Evolutionary conservation across 192 early-diverging fungal genomes (phyloP), one percentile per base, ranked within the genome.

Genomic region (Backusella parvicylindrica): DNA sequence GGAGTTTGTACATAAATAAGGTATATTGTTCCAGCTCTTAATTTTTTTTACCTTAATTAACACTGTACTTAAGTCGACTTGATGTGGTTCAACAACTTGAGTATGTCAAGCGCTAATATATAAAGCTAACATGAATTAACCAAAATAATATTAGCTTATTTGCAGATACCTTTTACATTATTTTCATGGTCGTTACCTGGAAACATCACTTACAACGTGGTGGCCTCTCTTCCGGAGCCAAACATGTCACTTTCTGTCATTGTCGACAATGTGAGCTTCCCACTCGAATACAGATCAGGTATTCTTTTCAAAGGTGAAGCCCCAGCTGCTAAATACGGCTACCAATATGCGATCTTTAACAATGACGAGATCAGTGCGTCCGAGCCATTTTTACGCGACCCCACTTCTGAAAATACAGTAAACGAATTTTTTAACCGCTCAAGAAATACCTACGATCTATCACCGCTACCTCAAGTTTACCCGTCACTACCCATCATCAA

Each of bases 231-330:
- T 21, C n/a, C 33, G 66, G 66, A 38, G 1, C 3, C 33, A 6
- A 35, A 9, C 13, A 35, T 37, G 37, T 35, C 33, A 37, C 28
- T 75, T 9, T 43, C 7, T 38, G 66, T 68, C 11, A 38, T 68
- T 68, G 66, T 68, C 11, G 66, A 68, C n/a, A 68, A 68, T 36
- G n/a, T 68, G 23, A 23, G 32, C 13, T 68, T 37, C 23, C 66
- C 66, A 18, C 66, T 68, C 38, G 15, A 21, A 15, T 35, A 35
- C 6, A 32, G 32, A 2, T 40, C 66, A 37, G n/a, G 21, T 36
- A n/a, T 68, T 26, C 21, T 68, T 35, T 68, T 37, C 33, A 68
- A 35, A 32, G 66, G 66, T 2, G 4, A 35, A n/a, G 66, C 66
- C 5, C 66, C 66, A 9, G 11, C 18, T n/a, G 66, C 66, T 37